Conservation (phyloP, 257 asterid genomes). For the Solanum chiquidenum region DNA sequence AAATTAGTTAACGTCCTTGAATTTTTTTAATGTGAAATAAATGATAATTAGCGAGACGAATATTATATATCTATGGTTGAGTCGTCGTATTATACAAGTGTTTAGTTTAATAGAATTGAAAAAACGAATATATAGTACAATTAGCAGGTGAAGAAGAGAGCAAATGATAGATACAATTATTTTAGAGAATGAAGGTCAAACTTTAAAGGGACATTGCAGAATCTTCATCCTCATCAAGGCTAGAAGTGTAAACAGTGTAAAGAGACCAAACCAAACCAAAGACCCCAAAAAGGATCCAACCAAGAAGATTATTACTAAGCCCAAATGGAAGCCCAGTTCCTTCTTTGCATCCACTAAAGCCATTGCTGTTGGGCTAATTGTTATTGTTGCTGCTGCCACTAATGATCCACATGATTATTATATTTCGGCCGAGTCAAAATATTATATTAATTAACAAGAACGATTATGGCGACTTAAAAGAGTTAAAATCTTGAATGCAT, state of each 20-base stretch:
- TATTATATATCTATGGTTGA: neutral
- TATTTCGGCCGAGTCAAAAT: neutral
- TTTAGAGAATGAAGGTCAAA: neutral
- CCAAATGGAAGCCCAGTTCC: slow-evolving; percentile 97
- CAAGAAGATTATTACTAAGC: slow-evolving; percentile 78
- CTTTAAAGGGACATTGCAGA: slow-evolving; percentile 79
- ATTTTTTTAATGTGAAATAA: neutral
- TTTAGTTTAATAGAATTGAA: neutral
- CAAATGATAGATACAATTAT: too few species aligned
- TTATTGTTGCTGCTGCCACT: slow-evolving; percentile 45
- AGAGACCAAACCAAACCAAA: slow-evolving; percentile 78
- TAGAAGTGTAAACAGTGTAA: slow-evolving; percentile 40
- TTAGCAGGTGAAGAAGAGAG: neutral
- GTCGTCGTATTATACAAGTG: neutral
- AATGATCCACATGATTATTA: slow-evolving; percentile 53
- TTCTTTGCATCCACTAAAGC: slow-evolving; percentile 93
- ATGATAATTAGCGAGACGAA: neutral
- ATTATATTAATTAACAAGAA: neutral
- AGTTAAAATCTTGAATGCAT: neutral
- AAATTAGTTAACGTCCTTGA: neutral
- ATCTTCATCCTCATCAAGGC: slow-evolving; percentile 85
- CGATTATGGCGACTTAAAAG: neutral
- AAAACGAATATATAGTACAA: neutral
- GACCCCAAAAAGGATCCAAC: slow-evolving; percentile 73
- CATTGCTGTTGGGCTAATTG: slow-evolving; percentile 62